A percentile compares a stretch with the other conserved stretches of the same genome.
Conservation (phyloP, 805 yeast species). For the Kodamaea jinghongensis region DNA sequence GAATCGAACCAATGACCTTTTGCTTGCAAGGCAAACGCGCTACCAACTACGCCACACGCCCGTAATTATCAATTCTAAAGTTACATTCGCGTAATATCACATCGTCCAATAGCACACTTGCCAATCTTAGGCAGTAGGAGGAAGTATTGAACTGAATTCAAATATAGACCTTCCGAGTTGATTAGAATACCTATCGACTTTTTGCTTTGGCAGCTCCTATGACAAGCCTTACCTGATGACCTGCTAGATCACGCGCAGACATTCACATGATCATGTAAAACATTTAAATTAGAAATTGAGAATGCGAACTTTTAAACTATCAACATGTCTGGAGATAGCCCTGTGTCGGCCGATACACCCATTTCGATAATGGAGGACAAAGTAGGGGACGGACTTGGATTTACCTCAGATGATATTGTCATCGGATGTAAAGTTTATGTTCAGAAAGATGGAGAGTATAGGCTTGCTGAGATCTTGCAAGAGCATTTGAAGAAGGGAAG, state of each 20-base stretch:
- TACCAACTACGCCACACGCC: constrained; percentile 85
- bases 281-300: background rate
- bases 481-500: constrained; percentile 72
- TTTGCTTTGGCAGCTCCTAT: no score
- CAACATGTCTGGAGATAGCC: no score
- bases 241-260: no score
- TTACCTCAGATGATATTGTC: constrained; percentile 48
- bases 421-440: constrained; percentile 84
- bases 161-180: no score
- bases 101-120: no score
- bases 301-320: background rate
- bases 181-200: no score
- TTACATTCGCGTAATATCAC: no score
- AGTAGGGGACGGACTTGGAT: constrained; percentile 11
- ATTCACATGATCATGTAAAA: background rate
- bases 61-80: no score
- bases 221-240: no score
- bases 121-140: no score
- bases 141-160: no score
- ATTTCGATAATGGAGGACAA: constrained; percentile 1
- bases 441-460: constrained; percentile 71
- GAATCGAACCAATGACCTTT: constrained; percentile 78
- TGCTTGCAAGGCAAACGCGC: constrained; percentile 80
- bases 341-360: constrained; percentile 1
- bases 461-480: constrained; percentile 84